These are phyloP conservation scores for Collybia nuda DNA, from an alignment of 768 basidiomycete genomes.

Conservation along the genomic window DNA sequence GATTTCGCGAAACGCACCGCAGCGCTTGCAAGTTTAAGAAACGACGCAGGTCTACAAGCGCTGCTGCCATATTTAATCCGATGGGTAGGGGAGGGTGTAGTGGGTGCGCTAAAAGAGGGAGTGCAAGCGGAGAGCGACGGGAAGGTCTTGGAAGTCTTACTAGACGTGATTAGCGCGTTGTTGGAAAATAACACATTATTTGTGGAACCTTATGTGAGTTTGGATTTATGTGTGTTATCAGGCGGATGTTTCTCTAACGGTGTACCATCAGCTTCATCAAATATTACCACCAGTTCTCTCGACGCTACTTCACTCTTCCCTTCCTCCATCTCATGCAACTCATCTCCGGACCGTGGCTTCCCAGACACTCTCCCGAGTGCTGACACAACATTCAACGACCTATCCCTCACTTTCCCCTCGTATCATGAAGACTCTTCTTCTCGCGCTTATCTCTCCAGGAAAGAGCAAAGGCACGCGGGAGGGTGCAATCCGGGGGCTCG, in stretches of 20 bases:
- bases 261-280: constrained; percentile 77
- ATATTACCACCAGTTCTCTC: constrained; percentile 91
- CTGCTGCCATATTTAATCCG: constrained; percentile 91
- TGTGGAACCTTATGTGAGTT: constrained; percentile 91
- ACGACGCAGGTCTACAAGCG: constrained; percentile 89
- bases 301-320: constrained; percentile 82
- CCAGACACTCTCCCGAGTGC: constrained; percentile 78
- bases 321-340: constrained; percentile 70
- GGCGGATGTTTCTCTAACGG: constrained; percentile 2
- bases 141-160: constrained; percentile 70
- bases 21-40: constrained; percentile 84
- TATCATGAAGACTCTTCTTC: constrained; percentile 90
- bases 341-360: constrained; percentile 80
- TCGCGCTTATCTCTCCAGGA: constrained; percentile 73
- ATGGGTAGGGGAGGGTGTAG: constrained; percentile 92
- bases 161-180: constrained; percentile 84
- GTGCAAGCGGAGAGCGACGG: constrained; percentile 65
- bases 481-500: constrained; percentile 85
- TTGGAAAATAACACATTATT: constrained; percentile 87
- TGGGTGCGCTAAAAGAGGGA: constrained; percentile 57
- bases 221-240: neutral
- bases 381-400: constrained; percentile 83
- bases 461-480: constrained; percentile 83
- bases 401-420: constrained; percentile 87
- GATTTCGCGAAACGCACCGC: constrained; percentile 80